phyloP scores from a whole-genome alignment of 1,284 basidiomycete species.

The Phlebopus sp. region DNA sequence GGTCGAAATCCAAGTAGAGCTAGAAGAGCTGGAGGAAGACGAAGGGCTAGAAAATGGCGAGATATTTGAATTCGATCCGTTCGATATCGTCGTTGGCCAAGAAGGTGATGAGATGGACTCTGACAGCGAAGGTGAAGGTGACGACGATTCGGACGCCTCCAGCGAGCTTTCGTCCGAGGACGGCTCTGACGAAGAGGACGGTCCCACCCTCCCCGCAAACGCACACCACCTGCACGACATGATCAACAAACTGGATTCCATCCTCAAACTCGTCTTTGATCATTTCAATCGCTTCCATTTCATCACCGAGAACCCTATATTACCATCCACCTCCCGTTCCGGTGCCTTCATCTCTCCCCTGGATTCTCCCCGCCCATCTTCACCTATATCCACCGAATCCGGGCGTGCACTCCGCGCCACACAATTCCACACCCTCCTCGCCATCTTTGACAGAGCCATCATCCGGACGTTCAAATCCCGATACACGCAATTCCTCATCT shows the following conservation, averaged over 20 bases:
- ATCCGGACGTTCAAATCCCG: constrained; percentile 95
- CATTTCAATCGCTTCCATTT: constrained; percentile 63
- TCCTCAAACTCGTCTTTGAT: constrained; percentile 82
- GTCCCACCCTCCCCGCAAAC: constrained; percentile 49
- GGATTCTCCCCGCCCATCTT: constrained; percentile 25
- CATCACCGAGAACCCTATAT: constrained; percentile 15
- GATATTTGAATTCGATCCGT: constrained; percentile 77
- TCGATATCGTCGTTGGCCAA: constrained; percentile 77
- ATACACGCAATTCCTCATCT: constrained; percentile 96
- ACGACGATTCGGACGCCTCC: constrained; percentile 44
- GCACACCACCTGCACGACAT: constrained; percentile 77
- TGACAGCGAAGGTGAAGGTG: constrained; percentile 54
- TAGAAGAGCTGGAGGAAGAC: constrained; percentile 87
- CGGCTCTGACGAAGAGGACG: constrained; percentile 54
- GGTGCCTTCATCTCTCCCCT: constrained; percentile 27
- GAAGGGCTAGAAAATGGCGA: constrained; percentile 57
- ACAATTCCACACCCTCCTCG: constrained; percentile 86
- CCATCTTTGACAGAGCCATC: constrained; percentile 91
- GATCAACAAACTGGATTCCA: constrained; percentile 88
- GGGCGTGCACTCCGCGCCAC: constrained; percentile 42
- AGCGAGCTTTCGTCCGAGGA: constrained; percentile 70
- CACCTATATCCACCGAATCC: constrained; percentile 29
- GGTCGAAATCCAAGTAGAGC: constrained; percentile 96
- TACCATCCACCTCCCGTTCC: constrained; percentile 12
- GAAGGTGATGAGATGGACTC: constrained; percentile 57